These are phyloP conservation scores for Termitomyces sp. DNA, from an alignment of 768 basidiomycete species.

Conservation along the genomic window DNA sequence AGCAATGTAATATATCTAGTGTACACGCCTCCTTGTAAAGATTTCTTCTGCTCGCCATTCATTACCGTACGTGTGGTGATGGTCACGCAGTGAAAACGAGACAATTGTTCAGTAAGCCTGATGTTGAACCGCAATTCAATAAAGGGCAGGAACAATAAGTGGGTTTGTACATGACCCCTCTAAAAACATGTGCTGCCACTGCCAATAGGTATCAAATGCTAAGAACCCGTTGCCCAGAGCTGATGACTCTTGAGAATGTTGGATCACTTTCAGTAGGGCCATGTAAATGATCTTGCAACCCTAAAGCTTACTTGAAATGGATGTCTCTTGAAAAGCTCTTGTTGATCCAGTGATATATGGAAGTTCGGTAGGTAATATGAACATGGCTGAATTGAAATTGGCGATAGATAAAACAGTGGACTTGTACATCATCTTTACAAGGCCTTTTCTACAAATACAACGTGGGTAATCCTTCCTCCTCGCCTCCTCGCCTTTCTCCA, in stretches of 20 bases:
- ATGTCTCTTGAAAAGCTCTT: background rate
- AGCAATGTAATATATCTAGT: background rate
- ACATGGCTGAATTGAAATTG: constrained; percentile 5
- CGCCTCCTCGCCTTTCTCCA: background rate
- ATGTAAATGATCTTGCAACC: background rate
- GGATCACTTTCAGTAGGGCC: background rate
- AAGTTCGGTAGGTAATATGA: background rate
- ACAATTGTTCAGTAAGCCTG: too few relatives aligned
- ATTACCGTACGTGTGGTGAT: background rate
- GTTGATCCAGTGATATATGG: background rate
- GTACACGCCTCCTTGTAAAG: background rate
- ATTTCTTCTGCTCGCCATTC: background rate
- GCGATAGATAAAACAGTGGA: background rate
- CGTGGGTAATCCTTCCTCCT: background rate
- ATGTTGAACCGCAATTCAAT: too few relatives aligned
- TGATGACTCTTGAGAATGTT: too few relatives aligned
- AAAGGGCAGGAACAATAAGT: too few relatives aligned
- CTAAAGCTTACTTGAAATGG: background rate
- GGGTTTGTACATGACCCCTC: too few relatives aligned
- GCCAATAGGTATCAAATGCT: too few relatives aligned
- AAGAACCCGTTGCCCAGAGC: too few relatives aligned
- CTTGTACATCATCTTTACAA: background rate
- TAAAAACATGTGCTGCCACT: too few relatives aligned
- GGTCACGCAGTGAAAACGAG: too few relatives aligned
- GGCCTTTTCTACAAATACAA: constrained; percentile 17